Evolutionary conservation across 768 basidiomycete species (phyloP).

Genomic region (Pleurotus platypus): DNA sequence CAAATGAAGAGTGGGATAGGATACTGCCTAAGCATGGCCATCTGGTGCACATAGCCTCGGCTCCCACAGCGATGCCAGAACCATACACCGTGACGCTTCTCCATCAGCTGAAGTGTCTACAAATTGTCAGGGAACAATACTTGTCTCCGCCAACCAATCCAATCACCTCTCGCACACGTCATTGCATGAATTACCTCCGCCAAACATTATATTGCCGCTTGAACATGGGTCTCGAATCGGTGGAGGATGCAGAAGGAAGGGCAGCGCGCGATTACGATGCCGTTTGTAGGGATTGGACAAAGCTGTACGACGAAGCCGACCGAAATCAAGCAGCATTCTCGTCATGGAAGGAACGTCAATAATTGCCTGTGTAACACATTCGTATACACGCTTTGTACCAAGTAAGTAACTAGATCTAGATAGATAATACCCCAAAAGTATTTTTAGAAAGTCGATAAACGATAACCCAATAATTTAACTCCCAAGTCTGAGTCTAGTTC

Average conservation of each 20-base stretch:
- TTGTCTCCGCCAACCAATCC: slow-evolving; percentile 3
- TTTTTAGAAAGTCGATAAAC: too few species aligned
- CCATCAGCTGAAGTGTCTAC: slow-evolving; percentile 37
- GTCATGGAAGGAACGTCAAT: background rate
- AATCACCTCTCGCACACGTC: slow-evolving; percentile 12
- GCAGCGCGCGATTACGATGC: slow-evolving; percentile 13
- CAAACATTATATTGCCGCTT: slow-evolving; percentile 27
- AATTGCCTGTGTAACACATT: background rate
- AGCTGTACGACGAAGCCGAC: slow-evolving; percentile 16
- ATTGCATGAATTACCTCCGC: slow-evolving; percentile 31
- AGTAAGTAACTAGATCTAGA: background rate
- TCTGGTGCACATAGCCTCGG: slow-evolving; percentile 21
- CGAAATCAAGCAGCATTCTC: slow-evolving; percentile 12
- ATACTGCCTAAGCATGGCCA: slow-evolving; percentile 28
- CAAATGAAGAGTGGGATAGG: slow-evolving; percentile 20
- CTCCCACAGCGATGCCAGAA: slow-evolving; percentile 4
- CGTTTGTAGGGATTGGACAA: slow-evolving; percentile 16
- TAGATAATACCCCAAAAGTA: too few species aligned
- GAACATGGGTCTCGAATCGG: slow-evolving; percentile 16
- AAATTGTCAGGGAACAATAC: slow-evolving; percentile 26
- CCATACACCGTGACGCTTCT: slow-evolving; percentile 33
- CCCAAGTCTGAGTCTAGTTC: too few species aligned
- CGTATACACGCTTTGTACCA: background rate
- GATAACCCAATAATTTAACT: too few species aligned
- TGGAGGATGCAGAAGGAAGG: slow-evolving; percentile 9